Percentiles rank a stretch among this genome's conserved stretches.
Conservation (phyloP, 148 eudicot species). For the Nepenthes mirabilis region DNA sequence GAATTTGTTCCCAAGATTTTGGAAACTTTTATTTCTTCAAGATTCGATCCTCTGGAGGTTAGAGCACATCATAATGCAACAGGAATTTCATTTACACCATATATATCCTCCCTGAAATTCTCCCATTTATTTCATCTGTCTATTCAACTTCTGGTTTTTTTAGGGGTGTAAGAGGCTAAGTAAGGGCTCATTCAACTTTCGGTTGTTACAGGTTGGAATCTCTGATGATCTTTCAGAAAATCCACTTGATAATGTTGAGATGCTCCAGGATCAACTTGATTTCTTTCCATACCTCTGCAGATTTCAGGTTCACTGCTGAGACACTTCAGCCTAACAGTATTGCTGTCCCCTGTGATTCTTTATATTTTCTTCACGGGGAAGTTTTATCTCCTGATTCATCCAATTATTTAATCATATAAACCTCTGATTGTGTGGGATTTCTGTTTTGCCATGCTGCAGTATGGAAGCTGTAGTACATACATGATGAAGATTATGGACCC, state of each 20-base stretch:
- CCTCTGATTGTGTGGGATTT: not conserved
- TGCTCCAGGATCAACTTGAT: constrained; percentile 92
- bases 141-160: too few species aligned
- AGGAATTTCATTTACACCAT: not conserved
- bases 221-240: constrained; percentile 72
- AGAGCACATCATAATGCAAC: not conserved
- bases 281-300: constrained; percentile 70
- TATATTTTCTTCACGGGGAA: not conserved
- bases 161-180: too few species aligned
- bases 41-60: constrained; percentile 77
- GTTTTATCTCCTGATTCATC: constrained; percentile 2
- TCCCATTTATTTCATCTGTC: too few species aligned
- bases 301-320: constrained; percentile 50
- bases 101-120: too few species aligned
- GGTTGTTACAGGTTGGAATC: constrained; percentile 35
- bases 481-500: constrained; percentile 61
- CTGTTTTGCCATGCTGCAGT: constrained; percentile 28
- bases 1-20: constrained; percentile 81
- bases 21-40: constrained; percentile 82
- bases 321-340: not conserved
- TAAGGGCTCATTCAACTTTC: too few species aligned
- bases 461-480: constrained; percentile 58
- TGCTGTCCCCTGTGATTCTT: not conserved
- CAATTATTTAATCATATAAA: not conserved
- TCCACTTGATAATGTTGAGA: constrained; percentile 78